phyloP scores from a whole-genome alignment of 495 filamentous ascomycete genomes.

The Xeromyces bisporus region DNA sequence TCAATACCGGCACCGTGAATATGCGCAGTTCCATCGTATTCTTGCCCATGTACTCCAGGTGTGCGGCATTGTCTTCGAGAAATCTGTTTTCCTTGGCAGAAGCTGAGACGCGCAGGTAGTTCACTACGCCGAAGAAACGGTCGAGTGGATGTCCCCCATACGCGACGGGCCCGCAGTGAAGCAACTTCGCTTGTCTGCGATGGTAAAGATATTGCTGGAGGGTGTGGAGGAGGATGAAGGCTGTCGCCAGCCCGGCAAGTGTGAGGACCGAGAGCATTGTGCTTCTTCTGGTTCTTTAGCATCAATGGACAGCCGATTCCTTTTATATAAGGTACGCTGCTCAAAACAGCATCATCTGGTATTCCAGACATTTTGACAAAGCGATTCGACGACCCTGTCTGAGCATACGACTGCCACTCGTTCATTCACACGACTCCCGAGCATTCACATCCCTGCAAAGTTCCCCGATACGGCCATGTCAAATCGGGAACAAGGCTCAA shows the following conservation, averaged over 20 bases:
- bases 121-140: slow-evolving; percentile 15
- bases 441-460: too few relatives aligned
- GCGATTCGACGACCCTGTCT: too few relatives aligned
- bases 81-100: slow-evolving; percentile 18
- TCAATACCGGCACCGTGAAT: slow-evolving; percentile 15
- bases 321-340: too few relatives aligned
- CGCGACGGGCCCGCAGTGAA: slow-evolving; percentile 18
- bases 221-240: slow-evolving; percentile 13
- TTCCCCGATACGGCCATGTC: too few relatives aligned
- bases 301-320: too few relatives aligned
- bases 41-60: slow-evolving; percentile 15
- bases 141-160: slow-evolving; percentile 7
- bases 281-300: too few relatives aligned
- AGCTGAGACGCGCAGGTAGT: slow-evolving; percentile 12
- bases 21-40: slow-evolving; percentile 19
- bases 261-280: slow-evolving; percentile 6
- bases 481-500: too few relatives aligned
- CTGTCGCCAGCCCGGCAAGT: slow-evolving; percentile 7
- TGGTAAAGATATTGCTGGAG: slow-evolving; percentile 11
- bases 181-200: slow-evolving; percentile 16
- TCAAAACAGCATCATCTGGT: too few relatives aligned
- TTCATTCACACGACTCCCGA: too few relatives aligned
- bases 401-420: too few relatives aligned
- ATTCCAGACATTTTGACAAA: too few relatives aligned
- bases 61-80: slow-evolving; percentile 18